Base-by-base conservation (phyloP, 495 filamentous ascomycete genomes). In the Penicillium fimorum region DNA sequence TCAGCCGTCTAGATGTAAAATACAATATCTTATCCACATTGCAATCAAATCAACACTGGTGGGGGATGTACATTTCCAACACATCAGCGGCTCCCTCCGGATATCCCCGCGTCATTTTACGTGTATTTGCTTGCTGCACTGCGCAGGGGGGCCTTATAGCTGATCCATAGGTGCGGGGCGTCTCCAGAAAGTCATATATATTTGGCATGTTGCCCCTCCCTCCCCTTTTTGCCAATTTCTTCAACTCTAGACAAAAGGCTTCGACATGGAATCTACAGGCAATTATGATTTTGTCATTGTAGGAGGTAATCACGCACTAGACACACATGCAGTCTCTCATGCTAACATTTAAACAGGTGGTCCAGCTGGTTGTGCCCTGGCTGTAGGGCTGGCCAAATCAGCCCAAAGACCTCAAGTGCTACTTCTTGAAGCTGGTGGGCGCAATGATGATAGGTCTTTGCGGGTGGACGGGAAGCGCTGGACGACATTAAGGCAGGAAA, bases 391-490 rank as follows among this genome's bases (percentile, higher is more conserved):
- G 5, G 77, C 81, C 0, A 65, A 69, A 32, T 75, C 75, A 1
- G 25, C 70, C 2, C 67, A 70, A 51, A 68, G 69, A 24, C 82
- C 83, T 0, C 57, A 46, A 4, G 78, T 87, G 3, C 72, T 87
- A 3, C 72, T 88, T 13, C 57, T 88, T 5, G 85, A 87, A 60
- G 84, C 83, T 0, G 84, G 83, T 4, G 68, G 72, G 5, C 50
- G 59, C 20, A 83, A 84, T 55, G 70, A 75, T 25, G 80, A 84
- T 50, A 53, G 57, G 2, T 58, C 65, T 18, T 68, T 77, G 12
- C 76, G 75, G 10, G 73, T 82, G 22, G 73, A 77, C 56, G 80
- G 78, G 15, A 76, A 85, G 60, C 70, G 83, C 30, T 85, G 69
- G 64, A 57, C 69, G 13, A 82, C 81, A 0, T 80, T 82, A 53